Evolutionary conservation across 2,329 filamentous ascomycete genomes (phyloP).

Genomic region (Pezizomycotina sp.): DNA sequence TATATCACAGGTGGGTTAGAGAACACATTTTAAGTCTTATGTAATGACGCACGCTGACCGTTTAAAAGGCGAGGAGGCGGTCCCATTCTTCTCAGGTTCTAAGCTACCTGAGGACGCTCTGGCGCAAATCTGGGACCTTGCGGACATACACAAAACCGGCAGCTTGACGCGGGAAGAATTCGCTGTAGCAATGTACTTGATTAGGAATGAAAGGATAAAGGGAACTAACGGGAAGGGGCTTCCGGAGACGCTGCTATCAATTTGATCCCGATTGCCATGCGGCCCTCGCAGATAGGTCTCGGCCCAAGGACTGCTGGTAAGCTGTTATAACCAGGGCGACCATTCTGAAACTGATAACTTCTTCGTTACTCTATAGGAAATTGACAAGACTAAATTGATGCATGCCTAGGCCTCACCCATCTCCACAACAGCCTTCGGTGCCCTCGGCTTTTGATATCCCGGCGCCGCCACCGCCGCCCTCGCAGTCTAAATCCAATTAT

Average conservation of each 20-base stretch:
- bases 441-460: constrained; percentile 38
- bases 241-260: constrained; percentile 63
- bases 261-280: constrained; percentile 73
- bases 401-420: constrained; percentile 1
- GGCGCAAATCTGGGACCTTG: constrained; percentile 92
- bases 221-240: constrained; percentile 38
- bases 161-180: constrained; percentile 79
- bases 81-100: constrained; percentile 84
- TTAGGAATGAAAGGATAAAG: constrained; percentile 69
- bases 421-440: constrained; percentile 7
- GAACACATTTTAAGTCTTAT: not conserved
- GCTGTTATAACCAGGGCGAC: constrained; percentile 13
- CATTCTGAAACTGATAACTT: not conserved
- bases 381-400: no score
- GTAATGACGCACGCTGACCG: constrained; percentile 1
- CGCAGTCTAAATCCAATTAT: constrained; percentile 57
- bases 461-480: constrained; percentile 31
- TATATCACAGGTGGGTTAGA: constrained; percentile 48
- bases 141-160: constrained; percentile 82
- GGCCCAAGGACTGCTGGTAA: no score
- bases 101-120: constrained; percentile 73
- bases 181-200: constrained; percentile 92
- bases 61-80: constrained; percentile 58
- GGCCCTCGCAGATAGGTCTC: constrained; percentile 31
- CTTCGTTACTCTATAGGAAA: no score